Evolutionary conservation across 305 asterid species (phyloP).

Genomic region (Fraxinus xanthoxyloides): DNA sequence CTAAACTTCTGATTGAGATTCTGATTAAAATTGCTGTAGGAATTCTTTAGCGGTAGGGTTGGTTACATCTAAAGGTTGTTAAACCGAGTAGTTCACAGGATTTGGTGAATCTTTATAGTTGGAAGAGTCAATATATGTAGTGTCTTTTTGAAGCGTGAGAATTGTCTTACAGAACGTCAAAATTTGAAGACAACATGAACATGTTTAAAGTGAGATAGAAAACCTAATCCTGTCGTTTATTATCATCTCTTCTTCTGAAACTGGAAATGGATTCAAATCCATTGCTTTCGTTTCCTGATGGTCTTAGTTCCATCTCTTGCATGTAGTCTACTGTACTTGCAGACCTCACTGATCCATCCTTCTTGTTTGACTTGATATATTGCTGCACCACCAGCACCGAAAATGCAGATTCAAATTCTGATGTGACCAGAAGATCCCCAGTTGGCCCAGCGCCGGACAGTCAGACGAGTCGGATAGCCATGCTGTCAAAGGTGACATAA

Average conservation of each 20-base stretch:
- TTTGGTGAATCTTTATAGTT: neutral
- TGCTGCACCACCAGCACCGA: conserved; percentile 88
- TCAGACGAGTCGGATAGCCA: conserved; percentile 92
- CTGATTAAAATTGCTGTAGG: neutral
- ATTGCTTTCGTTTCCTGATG: conserved; percentile 32
- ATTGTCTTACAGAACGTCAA: neutral
- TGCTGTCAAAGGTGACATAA: conserved; percentile 53
- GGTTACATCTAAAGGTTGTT: neutral
- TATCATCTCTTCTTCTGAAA: conserved; percentile 49
- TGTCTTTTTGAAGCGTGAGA: conserved; percentile 6
- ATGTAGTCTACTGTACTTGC: conserved; percentile 35
- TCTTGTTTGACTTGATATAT: conserved; percentile 27
- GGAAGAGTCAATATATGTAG: conserved; percentile 1
- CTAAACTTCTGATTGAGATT: neutral
- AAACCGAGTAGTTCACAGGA: neutral
- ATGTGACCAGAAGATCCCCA: conserved; percentile 82
- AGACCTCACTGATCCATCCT: conserved; percentile 50
- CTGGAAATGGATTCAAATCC: conserved; percentile 44
- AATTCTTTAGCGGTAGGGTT: neutral
- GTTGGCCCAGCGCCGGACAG: conserved; percentile 82
- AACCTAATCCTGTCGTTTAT: conserved; percentile 16
- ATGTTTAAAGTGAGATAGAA: neutral
- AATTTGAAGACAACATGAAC: neutral
- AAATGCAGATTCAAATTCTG: conserved; percentile 67
- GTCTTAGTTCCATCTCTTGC: conserved; percentile 42